phyloP scores from a whole-genome alignment of 2,329 filamentous ascomycete genomes.

The Karstenula rhodostoma region DNA sequence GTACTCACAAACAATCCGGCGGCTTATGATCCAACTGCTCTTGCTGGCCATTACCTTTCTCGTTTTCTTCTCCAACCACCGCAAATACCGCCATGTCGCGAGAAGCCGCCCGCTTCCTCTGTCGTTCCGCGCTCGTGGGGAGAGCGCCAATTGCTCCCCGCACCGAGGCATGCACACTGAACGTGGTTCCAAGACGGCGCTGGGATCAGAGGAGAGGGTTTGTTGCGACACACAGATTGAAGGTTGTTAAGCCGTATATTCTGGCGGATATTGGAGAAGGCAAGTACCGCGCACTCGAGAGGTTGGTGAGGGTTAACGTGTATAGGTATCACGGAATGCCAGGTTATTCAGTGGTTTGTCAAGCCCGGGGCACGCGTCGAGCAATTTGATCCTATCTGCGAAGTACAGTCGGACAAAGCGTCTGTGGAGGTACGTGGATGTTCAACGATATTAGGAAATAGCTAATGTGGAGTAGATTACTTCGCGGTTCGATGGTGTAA shows the following conservation, averaged over 20 bases:
- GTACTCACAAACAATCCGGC: slow-evolving; percentile 16
- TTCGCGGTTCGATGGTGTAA: slow-evolving; percentile 91
- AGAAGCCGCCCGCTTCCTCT: slow-evolving; percentile 41
- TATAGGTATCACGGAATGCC: slow-evolving; percentile 93
- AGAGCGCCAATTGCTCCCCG: slow-evolving; percentile 35
- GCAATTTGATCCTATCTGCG: slow-evolving; percentile 97
- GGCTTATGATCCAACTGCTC: slow-evolving; percentile 16
- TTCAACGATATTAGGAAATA: not conserved
- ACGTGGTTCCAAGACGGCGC: slow-evolving; percentile 58
- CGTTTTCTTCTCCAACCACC: slow-evolving; percentile 23
- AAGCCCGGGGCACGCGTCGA: slow-evolving; percentile 94
- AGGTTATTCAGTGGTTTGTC: slow-evolving; percentile 99
- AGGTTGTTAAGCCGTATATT: slow-evolving; percentile 78
- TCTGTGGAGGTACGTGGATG: slow-evolving; percentile 61
- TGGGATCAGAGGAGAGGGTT: slow-evolving; percentile 50
- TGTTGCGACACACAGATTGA: slow-evolving; percentile 38
- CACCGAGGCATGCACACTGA: slow-evolving; percentile 33
- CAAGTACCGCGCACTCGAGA: slow-evolving; percentile 45
- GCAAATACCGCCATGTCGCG: slow-evolving; percentile 44
- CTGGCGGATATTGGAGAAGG: slow-evolving; percentile 89
- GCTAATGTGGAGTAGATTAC: slow-evolving; percentile 73
- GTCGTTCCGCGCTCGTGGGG: slow-evolving; percentile 29
- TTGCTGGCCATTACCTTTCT: slow-evolving; percentile 31
- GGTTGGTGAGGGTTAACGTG: slow-evolving; percentile 20
- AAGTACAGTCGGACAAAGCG: slow-evolving; percentile 98